Base-by-base conservation (phyloP, 345 rosid genomes). In the Pugionium cornutum region DNA sequence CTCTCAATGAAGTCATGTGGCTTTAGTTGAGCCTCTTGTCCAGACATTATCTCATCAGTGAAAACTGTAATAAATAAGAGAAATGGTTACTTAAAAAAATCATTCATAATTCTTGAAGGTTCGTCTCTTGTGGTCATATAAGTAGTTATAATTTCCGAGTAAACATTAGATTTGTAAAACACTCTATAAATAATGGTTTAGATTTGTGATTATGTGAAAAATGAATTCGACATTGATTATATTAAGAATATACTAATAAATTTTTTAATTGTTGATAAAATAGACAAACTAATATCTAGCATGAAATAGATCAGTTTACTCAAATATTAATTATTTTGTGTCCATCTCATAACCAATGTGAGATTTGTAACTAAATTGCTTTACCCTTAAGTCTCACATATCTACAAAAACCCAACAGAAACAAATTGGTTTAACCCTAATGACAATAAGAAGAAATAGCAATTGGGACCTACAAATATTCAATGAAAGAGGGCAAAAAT, bases 21-120 rank as follows among this genome's bases (percentile, higher is more conserved):
- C 57, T 66, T 66, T 64, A 31, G 67, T 66, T 68, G 67, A 73
- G 68, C 68, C 72, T 64, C 54, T 43, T 45, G 49, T 59, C 44
- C 68, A 66, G 72, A 73, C 77, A 73, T 66, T 44, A 66, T 53
- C 67, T 60, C 44, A 52, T 66, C 62, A 50, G 58, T 66, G 67
- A 73, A 66, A 73, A 65, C 55, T 66, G 59, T 39, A 52, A 31
- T 31, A 47, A 31, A 18, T 18, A 18, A 18, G 18, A 18, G 18
- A 18, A 18, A 18, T 18, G 18, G 18, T 18, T 18, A 18, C 18
- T 18, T 18, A 18, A 18, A 18, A 18, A 18, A 18, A 18, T 18
- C 18, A 18, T 18, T 18, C 18, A 18, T 18, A 18, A 18, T 18
- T 18, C 18, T 18, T 18, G 18, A 18, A 18, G 18, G 18, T 18